Percentiles rank a stretch among this genome's conserved stretches.
Conservation (phyloP, 2,329 filamentous ascomycete genomes). For the Aspergillus cejpii region DNA sequence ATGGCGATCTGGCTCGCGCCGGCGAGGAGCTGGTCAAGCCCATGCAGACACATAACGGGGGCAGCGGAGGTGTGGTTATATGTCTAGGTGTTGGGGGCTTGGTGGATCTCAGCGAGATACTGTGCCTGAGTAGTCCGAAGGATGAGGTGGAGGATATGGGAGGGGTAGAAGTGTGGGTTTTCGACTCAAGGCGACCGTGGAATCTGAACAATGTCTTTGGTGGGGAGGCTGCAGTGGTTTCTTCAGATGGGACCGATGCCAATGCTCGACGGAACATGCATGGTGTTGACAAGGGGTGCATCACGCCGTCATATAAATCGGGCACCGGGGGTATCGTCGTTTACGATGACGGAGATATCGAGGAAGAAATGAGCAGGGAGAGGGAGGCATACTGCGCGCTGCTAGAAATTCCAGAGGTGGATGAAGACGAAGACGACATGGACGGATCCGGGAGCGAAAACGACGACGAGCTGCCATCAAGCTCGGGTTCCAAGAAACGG, state of each 20-base stretch:
- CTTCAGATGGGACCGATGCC: constrained; percentile 42
- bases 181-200: constrained; percentile 89
- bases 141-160: constrained; percentile 58
- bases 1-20: constrained; percentile 75
- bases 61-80: constrained; percentile 79
- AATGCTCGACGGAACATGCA: constrained; percentile 45
- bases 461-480: constrained; percentile 44
- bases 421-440: constrained; percentile 63
- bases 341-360: constrained; percentile 93
- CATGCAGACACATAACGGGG: constrained; percentile 79
- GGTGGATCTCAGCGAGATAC: constrained; percentile 72
- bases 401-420: constrained; percentile 82
- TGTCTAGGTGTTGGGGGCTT: constrained; percentile 90
- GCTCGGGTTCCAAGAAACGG: constrained; percentile 55
- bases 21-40: constrained; percentile 73
- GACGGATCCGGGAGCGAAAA: constrained; percentile 54
- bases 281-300: constrained; percentile 66
- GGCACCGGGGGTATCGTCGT: constrained; percentile 85
- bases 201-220: constrained; percentile 92
- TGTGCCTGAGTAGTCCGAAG: constrained; percentile 68
- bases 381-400: constrained; percentile 78
- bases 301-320: constrained; percentile 65
- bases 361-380: constrained; percentile 68
- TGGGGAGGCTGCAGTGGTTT: constrained; percentile 53
- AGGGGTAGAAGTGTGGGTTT: constrained; percentile 90